Evolutionary conservation across 306 rosid genomes (phyloP), one percentile per base, ranked within the genome.

Genomic region (Dalbergia cultrata): DNA sequence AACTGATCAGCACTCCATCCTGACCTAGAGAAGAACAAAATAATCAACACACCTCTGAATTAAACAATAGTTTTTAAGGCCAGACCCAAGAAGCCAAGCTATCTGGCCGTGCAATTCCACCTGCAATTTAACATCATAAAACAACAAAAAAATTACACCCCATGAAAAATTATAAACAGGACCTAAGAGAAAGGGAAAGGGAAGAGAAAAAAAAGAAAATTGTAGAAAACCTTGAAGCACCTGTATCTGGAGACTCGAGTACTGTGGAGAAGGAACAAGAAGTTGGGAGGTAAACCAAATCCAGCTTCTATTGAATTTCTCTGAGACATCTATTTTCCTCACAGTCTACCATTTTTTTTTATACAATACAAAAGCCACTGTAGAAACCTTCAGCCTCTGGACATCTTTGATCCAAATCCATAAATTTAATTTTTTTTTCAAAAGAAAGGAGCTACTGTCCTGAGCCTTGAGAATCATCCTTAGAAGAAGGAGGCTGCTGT

Each of bases 391-490:
- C 88, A 82, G 87, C 70, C 83, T 84, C 82, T 80, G 80, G 77
- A 78, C 77, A 80, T 70, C 79, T 70, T 75, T 52, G 67, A 66
- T 39, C 76, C 74, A 85, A 81, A 69, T 69, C 75, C 75, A 82
- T 44, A 53, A 14, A 53, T 14, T 4, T 11, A 49, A 44, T 44
- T 44, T 44, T 44, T 9, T 43, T 44, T 53, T 3, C 2, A 53
- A 2, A 53, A 53, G 14, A 53, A 53, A 31, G 39, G 31, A 41
- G 33, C 88, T 88, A 88, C 87, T 89, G 92, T 35, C 89, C 99
- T 63, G 98, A 93, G 65, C 89, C 92, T 85, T 93, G 98, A 83
- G 99, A 95, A 84, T 95, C 98, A 88, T 95, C 97, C 86, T 95
- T 90, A 26, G 91, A 54, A 84, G 94, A 76, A 64, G 90, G 78